phyloP scores from a whole-genome alignment of 73 alveolate species.

The Durusdinium trenchii region DNA sequence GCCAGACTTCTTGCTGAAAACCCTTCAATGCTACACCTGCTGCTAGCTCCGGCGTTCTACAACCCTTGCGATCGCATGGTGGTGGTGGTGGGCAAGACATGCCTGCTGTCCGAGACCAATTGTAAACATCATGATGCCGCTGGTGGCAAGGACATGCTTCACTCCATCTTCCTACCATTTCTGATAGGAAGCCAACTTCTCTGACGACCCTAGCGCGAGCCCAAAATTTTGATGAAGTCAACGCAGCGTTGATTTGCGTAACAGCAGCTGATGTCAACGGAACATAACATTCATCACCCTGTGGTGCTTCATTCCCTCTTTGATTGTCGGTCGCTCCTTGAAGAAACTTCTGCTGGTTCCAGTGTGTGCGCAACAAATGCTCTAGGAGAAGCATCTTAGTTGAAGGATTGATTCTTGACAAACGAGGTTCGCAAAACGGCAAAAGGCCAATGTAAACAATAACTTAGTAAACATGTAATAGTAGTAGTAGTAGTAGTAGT shows the following conservation, averaged over 20 bases:
- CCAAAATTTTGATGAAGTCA: neutral
- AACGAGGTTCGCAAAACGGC: too few species aligned
- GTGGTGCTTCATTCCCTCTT: too few species aligned
- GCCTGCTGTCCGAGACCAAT: neutral
- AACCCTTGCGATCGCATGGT: neutral
- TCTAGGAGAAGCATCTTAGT: neutral
- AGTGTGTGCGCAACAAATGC: neutral
- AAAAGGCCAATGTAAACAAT: too few species aligned
- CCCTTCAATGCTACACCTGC: neutral
- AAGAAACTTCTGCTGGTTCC: neutral
- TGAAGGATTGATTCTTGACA: too few species aligned
- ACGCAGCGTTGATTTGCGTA: neutral
- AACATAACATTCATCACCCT: too few species aligned
- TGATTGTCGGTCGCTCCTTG: neutral
- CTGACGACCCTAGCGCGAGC: neutral
- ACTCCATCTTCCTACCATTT: neutral
- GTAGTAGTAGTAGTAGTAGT: too few species aligned
- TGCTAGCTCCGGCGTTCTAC: neutral
- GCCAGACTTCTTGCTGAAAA: neutral
- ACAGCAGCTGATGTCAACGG: neutral
- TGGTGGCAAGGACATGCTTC: neutral
- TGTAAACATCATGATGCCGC: neutral
- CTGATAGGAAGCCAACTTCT: neutral
- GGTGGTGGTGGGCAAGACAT: neutral
- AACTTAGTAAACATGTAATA: too few species aligned